Evolutionary conservation across 2,329 filamentous ascomycete genomes (phyloP), one percentile per base, ranked within the genome.

Genomic region (Talaromyces sp.): DNA sequence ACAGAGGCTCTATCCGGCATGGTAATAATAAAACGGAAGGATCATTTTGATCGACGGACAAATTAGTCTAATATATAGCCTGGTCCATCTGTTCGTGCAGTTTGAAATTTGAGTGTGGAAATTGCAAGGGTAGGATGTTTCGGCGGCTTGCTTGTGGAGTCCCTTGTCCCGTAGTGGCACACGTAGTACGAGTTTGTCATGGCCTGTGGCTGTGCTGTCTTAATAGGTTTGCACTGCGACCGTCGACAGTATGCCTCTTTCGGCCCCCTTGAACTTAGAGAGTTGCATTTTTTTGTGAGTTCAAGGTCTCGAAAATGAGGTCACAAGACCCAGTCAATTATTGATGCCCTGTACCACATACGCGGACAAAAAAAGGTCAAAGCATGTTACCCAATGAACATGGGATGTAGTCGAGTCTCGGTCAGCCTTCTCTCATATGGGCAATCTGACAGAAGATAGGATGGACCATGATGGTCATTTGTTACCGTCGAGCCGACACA

Each of bases 281-380:
- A 56, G 31, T 13, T 13, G 14, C 8, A 35, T 13, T 22, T 35
- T 35, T 2, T 9, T 22, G n/a, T 22, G 27, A 13, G 16, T 14
- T 4, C n/a, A 2, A 24, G 50, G 14, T 56, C 52, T 19, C 14
- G n/a, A 16, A 37, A 37, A 52, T 14, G 52, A 22, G 27, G 27
- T 19, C 16, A 45, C n/a, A 6, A 7, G 39, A 33, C 10, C 31
- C 11, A 31, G 16, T 16, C 41, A 60, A 60, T 60, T 24, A 59
- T 60, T 47, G 39, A 33, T 35, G 57, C 33, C 57, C 41, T 60
- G 57, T 60, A 35, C 27, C n/a, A 60, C 57, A 43, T 60, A 27
- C 16, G 2, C 16, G 19, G 10, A 19, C 8, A 27, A 31, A 6
- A 31, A 31, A 31, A 31, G 27, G 27, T 6, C 5, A 7, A 31